Conservation (phyloP, 495 filamentous ascomycete species). For the Hypoxylon fuscum region DNA sequence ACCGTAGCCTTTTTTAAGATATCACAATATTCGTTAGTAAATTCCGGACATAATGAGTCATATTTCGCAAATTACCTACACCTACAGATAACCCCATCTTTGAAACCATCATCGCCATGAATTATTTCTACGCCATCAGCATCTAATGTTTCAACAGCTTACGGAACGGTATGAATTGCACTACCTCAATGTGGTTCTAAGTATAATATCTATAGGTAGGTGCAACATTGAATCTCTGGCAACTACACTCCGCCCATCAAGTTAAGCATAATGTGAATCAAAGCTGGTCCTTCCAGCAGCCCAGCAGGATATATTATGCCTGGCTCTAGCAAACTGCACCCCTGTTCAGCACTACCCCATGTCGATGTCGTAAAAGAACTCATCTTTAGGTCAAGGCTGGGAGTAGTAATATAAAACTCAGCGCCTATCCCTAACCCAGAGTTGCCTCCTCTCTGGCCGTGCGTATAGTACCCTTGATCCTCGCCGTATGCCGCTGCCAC, state of each 20-base stretch:
- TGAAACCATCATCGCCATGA: too few species aligned
- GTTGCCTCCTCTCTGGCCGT: conserved; percentile 20
- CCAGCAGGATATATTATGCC: background rate
- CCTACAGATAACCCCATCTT: too few species aligned
- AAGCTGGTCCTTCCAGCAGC: background rate
- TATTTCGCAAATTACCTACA: too few species aligned
- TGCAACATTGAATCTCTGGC: background rate
- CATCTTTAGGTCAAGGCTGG: background rate
- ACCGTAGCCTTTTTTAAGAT: background rate
- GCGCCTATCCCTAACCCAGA: conserved; percentile 5
- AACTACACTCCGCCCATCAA: background rate
- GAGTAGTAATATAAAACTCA: background rate
- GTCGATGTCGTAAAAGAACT: background rate
- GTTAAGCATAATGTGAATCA: background rate
- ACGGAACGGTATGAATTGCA: too few species aligned
- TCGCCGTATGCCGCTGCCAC: conserved; percentile 25
- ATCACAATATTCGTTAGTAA: too few species aligned
- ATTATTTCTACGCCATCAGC: too few species aligned
- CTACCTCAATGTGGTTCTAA: too few species aligned
- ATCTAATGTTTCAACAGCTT: too few species aligned
- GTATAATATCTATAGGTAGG: background rate
- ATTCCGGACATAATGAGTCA: too few species aligned
- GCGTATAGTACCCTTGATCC: conserved; percentile 21
- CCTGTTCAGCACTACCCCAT: background rate
- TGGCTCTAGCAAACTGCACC: background rate